Conservation (phyloP, 1,284 basidiomycete species). For the Apiotrichum sp. region DNA sequence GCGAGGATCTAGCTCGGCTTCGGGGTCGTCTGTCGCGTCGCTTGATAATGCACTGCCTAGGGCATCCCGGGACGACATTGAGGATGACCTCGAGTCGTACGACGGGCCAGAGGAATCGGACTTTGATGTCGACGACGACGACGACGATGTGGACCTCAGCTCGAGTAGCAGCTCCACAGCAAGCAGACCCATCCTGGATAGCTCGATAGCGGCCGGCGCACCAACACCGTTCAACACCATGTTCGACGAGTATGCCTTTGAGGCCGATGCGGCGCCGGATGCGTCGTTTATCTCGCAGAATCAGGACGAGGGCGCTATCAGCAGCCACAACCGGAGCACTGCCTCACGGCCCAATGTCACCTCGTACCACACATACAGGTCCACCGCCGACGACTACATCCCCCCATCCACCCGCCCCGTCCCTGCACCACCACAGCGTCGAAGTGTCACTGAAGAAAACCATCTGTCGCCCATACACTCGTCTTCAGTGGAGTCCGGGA, state of each 20-base stretch:
- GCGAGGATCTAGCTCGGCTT: neutral
- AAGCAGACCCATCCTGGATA: neutral
- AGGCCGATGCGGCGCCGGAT: neutral
- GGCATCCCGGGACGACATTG: neutral
- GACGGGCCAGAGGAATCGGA: neutral
- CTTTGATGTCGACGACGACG: neutral
- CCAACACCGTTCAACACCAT: conserved; percentile 36
- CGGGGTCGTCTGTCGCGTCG: no score
- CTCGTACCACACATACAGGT: neutral
- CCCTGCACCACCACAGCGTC: conserved; percentile 25
- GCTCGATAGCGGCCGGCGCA: conserved; percentile 6
- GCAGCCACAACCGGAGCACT: neutral
- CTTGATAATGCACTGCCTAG: no score
- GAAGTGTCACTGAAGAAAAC: neutral
- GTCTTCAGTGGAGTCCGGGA: neutral
- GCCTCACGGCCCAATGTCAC: neutral
- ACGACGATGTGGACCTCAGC: neutral
- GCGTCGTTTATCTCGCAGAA: conserved; percentile 1
- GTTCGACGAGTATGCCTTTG: conserved; percentile 9
- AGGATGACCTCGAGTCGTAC: neutral
- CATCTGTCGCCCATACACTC: conserved; percentile 1
- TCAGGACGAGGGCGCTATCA: neutral
- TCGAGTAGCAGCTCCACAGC: neutral
- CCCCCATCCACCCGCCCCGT: conserved; percentile 31
- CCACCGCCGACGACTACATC: conserved; percentile 12